Percentiles rank a stretch among this genome's conserved stretches.
Conservation (phyloP, 345 rosid species). For the Eutrema yunnanense region DNA sequence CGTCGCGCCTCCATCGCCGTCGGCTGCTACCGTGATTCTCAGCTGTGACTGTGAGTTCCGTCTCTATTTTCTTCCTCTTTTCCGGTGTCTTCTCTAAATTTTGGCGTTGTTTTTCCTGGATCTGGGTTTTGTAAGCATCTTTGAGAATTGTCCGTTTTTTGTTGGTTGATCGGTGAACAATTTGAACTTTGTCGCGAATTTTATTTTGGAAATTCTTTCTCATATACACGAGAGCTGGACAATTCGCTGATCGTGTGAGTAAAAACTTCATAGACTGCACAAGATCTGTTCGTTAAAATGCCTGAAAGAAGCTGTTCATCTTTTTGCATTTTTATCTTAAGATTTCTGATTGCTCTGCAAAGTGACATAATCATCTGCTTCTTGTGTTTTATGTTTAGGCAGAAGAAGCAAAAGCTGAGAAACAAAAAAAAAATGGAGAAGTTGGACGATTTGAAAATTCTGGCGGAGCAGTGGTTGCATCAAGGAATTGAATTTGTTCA, state of each 20-base stretch:
- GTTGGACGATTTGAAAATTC: conserved; percentile 48
- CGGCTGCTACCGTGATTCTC: neutral
- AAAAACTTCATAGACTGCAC: conserved; percentile 1
- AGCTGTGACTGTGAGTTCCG: conserved; percentile 4
- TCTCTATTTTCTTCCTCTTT: neutral
- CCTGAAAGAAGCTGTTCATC: conserved; percentile 7
- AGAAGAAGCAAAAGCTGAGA: neutral
- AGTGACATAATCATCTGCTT: neutral
- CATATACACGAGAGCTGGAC: neutral
- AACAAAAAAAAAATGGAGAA: conserved; percentile 42
- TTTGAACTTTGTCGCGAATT: neutral
- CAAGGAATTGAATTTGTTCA: conserved; percentile 44
- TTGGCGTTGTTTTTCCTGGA: neutral
- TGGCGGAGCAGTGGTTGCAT: conserved; percentile 41
- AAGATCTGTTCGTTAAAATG: conserved; percentile 13
- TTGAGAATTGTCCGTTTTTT: neutral
- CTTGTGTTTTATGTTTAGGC: neutral
- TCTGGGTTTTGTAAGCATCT: neutral
- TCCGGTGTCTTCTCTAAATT: neutral
- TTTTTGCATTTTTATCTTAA: neutral
- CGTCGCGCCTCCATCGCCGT: neutral
- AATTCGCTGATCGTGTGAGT: neutral
- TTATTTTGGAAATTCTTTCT: neutral
- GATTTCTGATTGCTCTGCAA: neutral
- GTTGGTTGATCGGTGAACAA: neutral